These are phyloP conservation scores for Phialophora macrospora DNA, from an alignment of 2,329 filamentous ascomycete genomes.

Conservation along the genomic window DNA sequence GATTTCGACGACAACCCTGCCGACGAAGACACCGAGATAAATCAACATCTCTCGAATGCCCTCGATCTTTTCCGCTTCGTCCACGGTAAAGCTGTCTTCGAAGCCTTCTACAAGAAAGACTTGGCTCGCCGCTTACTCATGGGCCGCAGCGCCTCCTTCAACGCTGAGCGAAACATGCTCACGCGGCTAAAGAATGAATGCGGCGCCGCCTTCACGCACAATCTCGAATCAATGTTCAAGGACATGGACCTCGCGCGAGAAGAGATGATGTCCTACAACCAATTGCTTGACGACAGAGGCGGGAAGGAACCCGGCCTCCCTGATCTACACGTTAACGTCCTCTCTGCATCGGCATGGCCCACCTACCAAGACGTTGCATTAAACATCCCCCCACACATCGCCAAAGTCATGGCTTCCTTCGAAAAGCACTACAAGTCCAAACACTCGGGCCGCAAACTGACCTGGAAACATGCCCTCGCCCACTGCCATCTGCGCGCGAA, in stretches of 20 bases:
- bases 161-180: constrained; percentile 95
- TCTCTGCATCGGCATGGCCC: constrained; percentile 93
- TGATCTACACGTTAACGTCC: constrained; percentile 82
- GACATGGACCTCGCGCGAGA: constrained; percentile 92
- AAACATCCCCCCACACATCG: constrained; percentile 75
- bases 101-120: constrained; percentile 99
- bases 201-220: constrained; percentile 91
- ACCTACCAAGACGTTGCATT: constrained; percentile 80
- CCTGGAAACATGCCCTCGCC: constrained; percentile 92
- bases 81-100: constrained; percentile 95
- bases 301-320: constrained; percentile 58
- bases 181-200: constrained; percentile 90
- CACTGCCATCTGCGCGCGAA: constrained; percentile 83
- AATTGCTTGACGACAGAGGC: constrained; percentile 65
- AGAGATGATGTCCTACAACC: constrained; percentile 87
- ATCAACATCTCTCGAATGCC: constrained; percentile 88
- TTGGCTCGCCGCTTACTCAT: constrained; percentile 87
- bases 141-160: constrained; percentile 88
- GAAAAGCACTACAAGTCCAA: constrained; percentile 86
- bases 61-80: constrained; percentile 96
- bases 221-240: constrained; percentile 99
- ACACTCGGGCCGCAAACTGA: constrained; percentile 82
- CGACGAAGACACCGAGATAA: constrained; percentile 82
- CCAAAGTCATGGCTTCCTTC: constrained; percentile 77
- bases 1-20: constrained; percentile 56